Evolutionary conservation across 352 stramenopile species (phyloP), one percentile per base, ranked within the genome.

Genomic region (Hyaloperonospora brassicae): DNA sequence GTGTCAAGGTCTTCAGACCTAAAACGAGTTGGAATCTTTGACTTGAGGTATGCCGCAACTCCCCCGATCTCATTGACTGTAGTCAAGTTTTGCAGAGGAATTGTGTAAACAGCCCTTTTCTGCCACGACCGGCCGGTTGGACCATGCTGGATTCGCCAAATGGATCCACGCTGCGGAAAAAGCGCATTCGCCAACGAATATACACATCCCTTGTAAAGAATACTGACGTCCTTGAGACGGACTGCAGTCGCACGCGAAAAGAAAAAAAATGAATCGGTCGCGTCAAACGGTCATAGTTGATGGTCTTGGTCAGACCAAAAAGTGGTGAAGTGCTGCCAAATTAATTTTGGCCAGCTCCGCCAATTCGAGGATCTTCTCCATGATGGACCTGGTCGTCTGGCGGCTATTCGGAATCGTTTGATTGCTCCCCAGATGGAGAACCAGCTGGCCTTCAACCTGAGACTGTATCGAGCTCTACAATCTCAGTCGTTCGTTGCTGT

Each of bases 261-360:
- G 17, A 54, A 46, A 36, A 34, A 46, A 54, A 34, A 17, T 54
- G 48, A n/a, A 54, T 46, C 4, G 14, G 23, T 13, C 36, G 48
- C 24, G 31, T 14, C 8, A 45, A 21, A 3, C 34, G 13, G 8
- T 54, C 43, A 36, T 50, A 50, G 11, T 21, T 50, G 42, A 50
- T 30, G 6, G 41, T 50, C 31, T 50, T 57, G 12, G 34, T 13
- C 34, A 39, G 34, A 39, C 12, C 34, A 39, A 39, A 14, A 42
- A 17, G 4, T 34, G 27, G 4, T 5, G 36, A 4, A 4, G 11
- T 12, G 0, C 11, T 4, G 5, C 14, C 36, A 14, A 4, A 11
- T 42, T 4, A 4, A 42, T 12, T 42, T 12, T 12, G 12, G 34
- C 17, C 17, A 17, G 8, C 12, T 39, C 34, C 34, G 12, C 34